phyloP scores from a whole-genome alignment of 345 rosid species.

The Orychophragmus violaceus region DNA sequence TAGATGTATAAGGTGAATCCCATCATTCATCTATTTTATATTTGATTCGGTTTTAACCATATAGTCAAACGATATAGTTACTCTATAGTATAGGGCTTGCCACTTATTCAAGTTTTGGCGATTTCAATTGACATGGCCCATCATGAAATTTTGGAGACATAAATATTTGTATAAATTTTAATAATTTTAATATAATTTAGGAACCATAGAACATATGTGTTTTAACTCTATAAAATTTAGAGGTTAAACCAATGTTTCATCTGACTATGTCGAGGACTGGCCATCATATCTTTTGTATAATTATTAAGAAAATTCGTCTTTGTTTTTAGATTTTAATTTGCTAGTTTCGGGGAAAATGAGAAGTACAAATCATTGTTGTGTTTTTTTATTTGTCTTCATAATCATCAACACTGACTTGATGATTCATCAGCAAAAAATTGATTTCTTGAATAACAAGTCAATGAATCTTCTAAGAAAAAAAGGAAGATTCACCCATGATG shows the following conservation, averaged over 20 bases:
- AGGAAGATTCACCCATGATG: too few species aligned
- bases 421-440: background rate
- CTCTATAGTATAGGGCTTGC: background rate
- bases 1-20: background rate
- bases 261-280: too few species aligned
- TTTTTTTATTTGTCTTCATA: background rate
- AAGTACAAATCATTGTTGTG: background rate
- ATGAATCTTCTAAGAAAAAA: background rate
- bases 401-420: conserved; percentile 15
- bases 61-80: background rate
- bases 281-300: background rate
- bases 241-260: too few species aligned
- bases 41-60: background rate
- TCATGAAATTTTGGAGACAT: too few species aligned
- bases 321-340: background rate
- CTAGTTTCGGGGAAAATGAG: background rate
- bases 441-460: conserved; percentile 1
- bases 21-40: background rate
- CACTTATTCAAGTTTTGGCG: background rate
- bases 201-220: too few species aligned
- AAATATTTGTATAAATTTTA: too few species aligned
- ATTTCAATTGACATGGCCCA: too few species aligned
- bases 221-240: too few species aligned
- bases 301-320: background rate
- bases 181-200: too few species aligned